Base-by-base conservation (phyloP, 176 grass and related monocot genomes). In the Oryza longistaminata region DNA sequence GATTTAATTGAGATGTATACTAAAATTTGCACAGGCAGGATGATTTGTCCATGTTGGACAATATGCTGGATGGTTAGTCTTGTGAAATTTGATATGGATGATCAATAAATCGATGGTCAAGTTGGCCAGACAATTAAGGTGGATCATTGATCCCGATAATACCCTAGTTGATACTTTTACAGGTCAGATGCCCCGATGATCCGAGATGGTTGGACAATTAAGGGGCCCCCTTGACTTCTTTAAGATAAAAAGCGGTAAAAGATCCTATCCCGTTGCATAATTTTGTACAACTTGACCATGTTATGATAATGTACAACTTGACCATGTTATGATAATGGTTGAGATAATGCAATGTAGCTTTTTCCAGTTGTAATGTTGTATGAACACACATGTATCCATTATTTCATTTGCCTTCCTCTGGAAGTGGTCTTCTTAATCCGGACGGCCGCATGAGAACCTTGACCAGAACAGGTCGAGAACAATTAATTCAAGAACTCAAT, bases 381-480 rank as follows among this genome's bases (percentile, higher is more conserved):
- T 46, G 70, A 73, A 82, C 34, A 67, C 48, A 76, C 52, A 15
- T 39, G 44, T 44, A 34, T n/a, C 29, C 25, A 80, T 27, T 64
- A 40, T 8, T 40, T 35, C 72, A 19, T 48, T 11, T 24, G 64
- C 19, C 43, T 84, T 46, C 21, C 21, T 39, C 10, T 50, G 34
- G 13, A 77, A 88, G 10, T 60, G 60, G 44, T 74, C 61, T 21
- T 11, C 2, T n/a, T 43, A 76, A 21, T 46, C 15, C 25, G 25
- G 24, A 3, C 19, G 69, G 58, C 10, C 69, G 19, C 75, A 69
- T 73, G 81, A 43, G 65, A 77, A 69, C 13, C 64, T 88, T 69
- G 21, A 79, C 48, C 76, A 75, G 33, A 53, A 68, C 62, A 74
- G 22, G 60, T 17, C 19, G 6, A 49, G 11, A 33, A 60, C 9